Base-by-base conservation (phyloP, 495 filamentous ascomycete species). In the Articulospora tetracladia region DNA sequence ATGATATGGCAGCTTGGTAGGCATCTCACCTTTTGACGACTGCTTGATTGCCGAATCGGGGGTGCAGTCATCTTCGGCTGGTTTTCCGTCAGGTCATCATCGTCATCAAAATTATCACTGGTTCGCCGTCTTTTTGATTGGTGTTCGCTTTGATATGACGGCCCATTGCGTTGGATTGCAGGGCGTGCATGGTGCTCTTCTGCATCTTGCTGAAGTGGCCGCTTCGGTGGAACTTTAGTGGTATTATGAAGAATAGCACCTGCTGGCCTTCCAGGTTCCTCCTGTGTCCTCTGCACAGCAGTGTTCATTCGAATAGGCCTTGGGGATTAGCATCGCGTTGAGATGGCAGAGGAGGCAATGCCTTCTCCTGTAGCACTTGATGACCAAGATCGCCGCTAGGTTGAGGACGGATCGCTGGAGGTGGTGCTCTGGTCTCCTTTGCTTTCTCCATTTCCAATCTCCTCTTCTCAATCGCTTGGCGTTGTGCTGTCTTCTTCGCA, bases 11-110 rank as follows among this genome's bases (percentile, higher is more conserved):
- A 2, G 13, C 24, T 4, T 7, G 22, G 32, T 27, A 7, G 15
- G 30, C 47, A 15, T 53, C 76, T 72, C 74, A 90, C 88, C 82
- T 91, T 92, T 67, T 77, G 80, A 62, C 87, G 85, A 56, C 89
- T 89, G 55, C 76, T 85, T 1, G 90, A 91, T 61, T 91, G 89
- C 56, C 92, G 84, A 57, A 94, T 90, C 13, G 92, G 91, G 48
- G 91, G 89, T 22, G 85, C 87, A 76, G 90, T 93, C 51, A 90
- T 82, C 52, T 69, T 80, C 15, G 63, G 58, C 3, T 62, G 66
- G 19, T 60, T 32, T 24, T 64, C 63, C 2, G 59, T 63, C 61
- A 66, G 56, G 44, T 65, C 59, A 1, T 67, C 65, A 34, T 69
- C 63, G 17, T 60, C 58, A 25, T 69, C 66, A 61, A 66, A 64